Conservation (phyloP, 169 alveolate genomes). For the Perkinsus marinus region DNA sequence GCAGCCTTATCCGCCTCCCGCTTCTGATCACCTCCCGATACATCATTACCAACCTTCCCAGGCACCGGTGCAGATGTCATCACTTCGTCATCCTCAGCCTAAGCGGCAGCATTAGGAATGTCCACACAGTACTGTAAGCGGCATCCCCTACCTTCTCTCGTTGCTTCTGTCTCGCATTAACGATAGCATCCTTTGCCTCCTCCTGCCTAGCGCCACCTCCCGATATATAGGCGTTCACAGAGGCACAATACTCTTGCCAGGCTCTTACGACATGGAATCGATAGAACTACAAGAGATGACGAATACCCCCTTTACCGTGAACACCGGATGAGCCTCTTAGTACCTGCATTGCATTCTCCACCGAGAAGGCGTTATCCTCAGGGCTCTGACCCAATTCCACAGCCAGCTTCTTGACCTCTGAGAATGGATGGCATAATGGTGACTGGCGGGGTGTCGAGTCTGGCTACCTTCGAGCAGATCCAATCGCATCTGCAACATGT, state of each 20-base stretch:
- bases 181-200: not conserved
- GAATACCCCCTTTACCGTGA: not conserved
- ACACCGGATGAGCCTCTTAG: not conserved
- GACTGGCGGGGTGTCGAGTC: too few species aligned
- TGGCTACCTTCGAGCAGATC: conserved; percentile 30
- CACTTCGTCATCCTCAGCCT: not conserved
- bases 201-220: not conserved
- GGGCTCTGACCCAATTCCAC: not conserved
- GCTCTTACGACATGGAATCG: not conserved
- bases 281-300: not conserved
- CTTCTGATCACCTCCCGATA: not conserved
- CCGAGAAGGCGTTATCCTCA: not conserved
- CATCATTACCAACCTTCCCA: not conserved
- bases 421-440: not conserved
- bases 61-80: not conserved
- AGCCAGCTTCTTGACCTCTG: not conserved
- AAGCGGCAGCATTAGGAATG: not conserved
- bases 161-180: not conserved
- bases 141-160: not conserved
- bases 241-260: not conserved
- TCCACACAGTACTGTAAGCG: not conserved
- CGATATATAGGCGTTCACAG: not conserved
- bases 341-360: not conserved
- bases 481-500: conserved; percentile 45
- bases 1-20: not conserved